Evolutionary conservation across 768 basidiomycete species (phyloP).

Genomic region (Pholiota molesta): DNA sequence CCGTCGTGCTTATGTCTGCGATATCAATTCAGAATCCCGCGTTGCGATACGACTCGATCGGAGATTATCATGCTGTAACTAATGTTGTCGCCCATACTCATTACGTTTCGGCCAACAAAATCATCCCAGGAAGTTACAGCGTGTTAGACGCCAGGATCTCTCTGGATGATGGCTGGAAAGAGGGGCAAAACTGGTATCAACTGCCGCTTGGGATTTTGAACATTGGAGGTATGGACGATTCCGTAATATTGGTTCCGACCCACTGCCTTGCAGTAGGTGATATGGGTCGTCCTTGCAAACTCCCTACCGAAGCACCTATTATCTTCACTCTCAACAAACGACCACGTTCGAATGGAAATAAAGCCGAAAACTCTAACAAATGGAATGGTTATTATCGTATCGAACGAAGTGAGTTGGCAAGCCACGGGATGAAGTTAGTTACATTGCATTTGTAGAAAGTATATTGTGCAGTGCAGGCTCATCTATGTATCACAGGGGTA

Average conservation of each 20-base stretch:
- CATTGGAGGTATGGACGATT: not conserved
- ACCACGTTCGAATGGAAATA: not conserved
- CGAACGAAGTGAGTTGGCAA: not conserved
- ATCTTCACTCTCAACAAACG: not conserved
- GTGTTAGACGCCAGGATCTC: not conserved
- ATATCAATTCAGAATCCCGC: not conserved
- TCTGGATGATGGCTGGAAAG: too few species aligned
- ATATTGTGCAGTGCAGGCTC: too few species aligned
- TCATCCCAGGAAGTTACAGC: not conserved
- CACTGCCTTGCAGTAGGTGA: not conserved
- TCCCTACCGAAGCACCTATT: not conserved
- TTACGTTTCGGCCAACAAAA: not conserved
- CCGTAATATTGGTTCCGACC: not conserved
- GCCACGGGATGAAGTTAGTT: not conserved
- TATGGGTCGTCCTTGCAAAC: not conserved
- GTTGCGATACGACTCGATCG: not conserved
- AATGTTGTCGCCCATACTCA: not conserved
- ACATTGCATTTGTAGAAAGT: not conserved
- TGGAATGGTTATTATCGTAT: not conserved
- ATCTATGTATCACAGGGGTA: too few species aligned
- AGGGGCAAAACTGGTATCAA: not conserved
- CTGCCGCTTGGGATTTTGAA: not conserved
- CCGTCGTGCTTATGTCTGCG: not conserved
- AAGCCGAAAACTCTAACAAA: not conserved
- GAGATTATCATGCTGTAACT: not conserved